Base-by-base conservation (phyloP, 352 stramenopile genomes). In the Phytophthora niederhauseri region DNA sequence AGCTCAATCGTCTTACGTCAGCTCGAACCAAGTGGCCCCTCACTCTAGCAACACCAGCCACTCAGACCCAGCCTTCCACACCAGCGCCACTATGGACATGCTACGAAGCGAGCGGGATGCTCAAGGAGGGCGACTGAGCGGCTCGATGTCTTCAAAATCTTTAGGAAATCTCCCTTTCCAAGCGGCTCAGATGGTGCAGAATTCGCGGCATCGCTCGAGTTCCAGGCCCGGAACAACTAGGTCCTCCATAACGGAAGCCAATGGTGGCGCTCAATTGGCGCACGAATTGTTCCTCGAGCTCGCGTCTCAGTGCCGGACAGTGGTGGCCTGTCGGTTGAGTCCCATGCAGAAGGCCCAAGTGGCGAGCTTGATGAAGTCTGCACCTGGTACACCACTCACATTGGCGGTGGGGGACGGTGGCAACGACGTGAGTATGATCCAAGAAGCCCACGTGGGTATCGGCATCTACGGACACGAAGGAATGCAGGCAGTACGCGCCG, bases 341-440 rank as follows among this genome's bases (percentile, higher is more conserved):
- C 93, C 93, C 1, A 96, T 97, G 83, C 93, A 98, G 64, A 98
- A 98, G 71, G 92, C 92, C 15, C 86, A 96, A 70, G 79, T 98
- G 1, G 97, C 99, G 4, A 89, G 95, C 50, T 83, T 99, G 19
- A 98, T 99, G 66, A 96, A 95, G 38, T 75, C 74, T 0, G 83
- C 85, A 3, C 80, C 84, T 5, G 82, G 79, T 1, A 73, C 84
- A 17, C 96, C 87, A 0, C 48, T 96, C 12, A 99, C 97, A 0
- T 80, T 99, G 5, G 97, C 97, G 5, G 98, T 99, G 55, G 98
- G 98, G 19, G 98, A 99, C 77, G 98, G 98, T 48, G 98, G 98
- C 1, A 99, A 99, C 70, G 98, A 99, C 72, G 97, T 99, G 22
- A 97, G 96, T 59, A 99, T 99, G 98, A 99, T 99, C 62, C 97